Conservation (phyloP, 2,329 filamentous ascomycete species). For the Fusarium sp. region DNA sequence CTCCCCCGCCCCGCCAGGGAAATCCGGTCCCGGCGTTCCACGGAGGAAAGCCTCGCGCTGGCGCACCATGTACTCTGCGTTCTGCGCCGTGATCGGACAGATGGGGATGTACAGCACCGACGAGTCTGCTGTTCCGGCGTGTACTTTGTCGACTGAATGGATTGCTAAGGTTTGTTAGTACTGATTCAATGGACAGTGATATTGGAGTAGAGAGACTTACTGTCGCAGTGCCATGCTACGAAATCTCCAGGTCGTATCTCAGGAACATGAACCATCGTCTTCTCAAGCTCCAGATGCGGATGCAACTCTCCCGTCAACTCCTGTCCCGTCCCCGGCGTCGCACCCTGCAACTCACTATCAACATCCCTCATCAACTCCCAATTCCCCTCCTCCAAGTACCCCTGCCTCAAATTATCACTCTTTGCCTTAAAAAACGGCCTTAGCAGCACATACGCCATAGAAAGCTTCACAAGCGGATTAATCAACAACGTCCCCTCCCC, state of each 20-base stretch:
- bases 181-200: not conserved
- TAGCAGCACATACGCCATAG: constrained; percentile 82
- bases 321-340: constrained; percentile 73
- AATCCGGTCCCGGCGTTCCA: constrained; percentile 75
- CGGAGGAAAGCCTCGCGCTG: constrained; percentile 77
- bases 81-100: constrained; percentile 80
- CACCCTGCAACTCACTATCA: constrained; percentile 74
- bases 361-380: constrained; percentile 67
- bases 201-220: constrained; percentile 45
- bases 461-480: constrained; percentile 78
- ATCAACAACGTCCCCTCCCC: constrained; percentile 83
- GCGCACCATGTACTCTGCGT: constrained; percentile 73
- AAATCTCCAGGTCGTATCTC: constrained; percentile 77
- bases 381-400: constrained; percentile 62
- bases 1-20: constrained; percentile 77
- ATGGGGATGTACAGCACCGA: constrained; percentile 91
- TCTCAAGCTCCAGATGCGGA: constrained; percentile 73
- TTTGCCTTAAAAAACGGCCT: constrained; percentile 81
- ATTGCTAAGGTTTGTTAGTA: constrained; percentile 56
- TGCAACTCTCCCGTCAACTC: constrained; percentile 75
- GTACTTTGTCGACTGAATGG: constrained; percentile 84
- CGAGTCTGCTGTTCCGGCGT: constrained; percentile 76
- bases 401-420: constrained; percentile 21
- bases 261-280: constrained; percentile 76
- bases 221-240: constrained; percentile 86